Evolutionary conservation across 805 yeast species (phyloP).

Genomic region (Kodamaea nitidulidarum): DNA sequence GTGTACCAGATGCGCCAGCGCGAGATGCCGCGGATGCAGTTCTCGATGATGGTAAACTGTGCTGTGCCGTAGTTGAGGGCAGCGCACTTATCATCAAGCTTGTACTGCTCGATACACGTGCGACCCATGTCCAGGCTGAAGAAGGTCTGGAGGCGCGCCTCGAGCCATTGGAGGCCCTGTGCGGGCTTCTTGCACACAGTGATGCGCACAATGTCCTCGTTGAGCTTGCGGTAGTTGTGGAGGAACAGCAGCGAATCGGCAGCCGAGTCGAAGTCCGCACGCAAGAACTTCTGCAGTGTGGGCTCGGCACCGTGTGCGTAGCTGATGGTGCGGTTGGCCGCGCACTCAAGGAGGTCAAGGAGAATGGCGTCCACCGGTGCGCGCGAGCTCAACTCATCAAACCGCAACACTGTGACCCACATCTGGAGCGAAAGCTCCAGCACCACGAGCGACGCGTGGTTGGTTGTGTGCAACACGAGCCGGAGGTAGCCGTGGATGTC

Average conservation of each 20-base stretch:
- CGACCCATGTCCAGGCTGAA: slow-evolving; percentile 69
- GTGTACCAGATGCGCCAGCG: slow-evolving; percentile 94
- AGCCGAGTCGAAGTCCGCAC: slow-evolving; percentile 83
- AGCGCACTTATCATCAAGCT: slow-evolving; percentile 54
- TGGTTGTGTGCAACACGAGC: slow-evolving; percentile 75
- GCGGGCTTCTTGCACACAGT: slow-evolving; percentile 83
- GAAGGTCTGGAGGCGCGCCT: slow-evolving; percentile 63
- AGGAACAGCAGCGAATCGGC: slow-evolving; percentile 77
- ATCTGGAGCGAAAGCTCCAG: slow-evolving; percentile 88
- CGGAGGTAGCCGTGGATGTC: slow-evolving; percentile 67
- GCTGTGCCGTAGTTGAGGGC: slow-evolving; percentile 75
- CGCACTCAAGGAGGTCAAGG: slow-evolving; percentile 66
- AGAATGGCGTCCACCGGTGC: slow-evolving; percentile 52
- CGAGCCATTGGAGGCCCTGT: slow-evolving; percentile 79
- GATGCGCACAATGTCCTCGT: slow-evolving; percentile 87
- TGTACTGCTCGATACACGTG: slow-evolving; percentile 52
- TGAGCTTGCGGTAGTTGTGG: slow-evolving; percentile 72
- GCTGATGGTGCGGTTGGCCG: slow-evolving; percentile 74
- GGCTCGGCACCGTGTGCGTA: slow-evolving; percentile 67
- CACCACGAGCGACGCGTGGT: slow-evolving; percentile 80
- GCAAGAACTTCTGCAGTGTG: slow-evolving; percentile 60
- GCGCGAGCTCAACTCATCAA: slow-evolving; percentile 65
- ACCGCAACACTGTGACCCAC: slow-evolving; percentile 88
- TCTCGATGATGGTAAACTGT: slow-evolving; percentile 82
- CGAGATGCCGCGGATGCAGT: slow-evolving; percentile 85